Conservation (phyloP, 2,329 filamentous ascomycete species). For the Tolypocladium paradoxum region DNA sequence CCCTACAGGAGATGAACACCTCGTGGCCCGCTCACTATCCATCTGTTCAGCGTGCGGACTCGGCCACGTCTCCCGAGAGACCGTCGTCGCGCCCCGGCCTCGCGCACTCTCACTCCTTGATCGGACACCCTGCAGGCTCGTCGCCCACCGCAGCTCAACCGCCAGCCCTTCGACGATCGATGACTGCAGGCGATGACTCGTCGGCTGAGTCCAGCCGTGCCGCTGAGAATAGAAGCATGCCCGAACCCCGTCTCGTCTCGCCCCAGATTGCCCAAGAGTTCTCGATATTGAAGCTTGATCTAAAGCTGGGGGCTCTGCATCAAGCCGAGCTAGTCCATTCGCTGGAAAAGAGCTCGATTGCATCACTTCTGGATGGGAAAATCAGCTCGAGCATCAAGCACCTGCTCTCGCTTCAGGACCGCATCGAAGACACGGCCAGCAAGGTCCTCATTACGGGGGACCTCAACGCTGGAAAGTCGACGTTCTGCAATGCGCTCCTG, state of each 20-base stretch:
- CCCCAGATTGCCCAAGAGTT: conserved; percentile 94
- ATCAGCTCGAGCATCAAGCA: conserved; percentile 91
- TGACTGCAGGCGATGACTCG: conserved; percentile 51
- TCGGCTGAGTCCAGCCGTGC: conserved; percentile 62
- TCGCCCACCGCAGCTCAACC: conserved; percentile 31
- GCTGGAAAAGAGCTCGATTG: conserved; percentile 82
- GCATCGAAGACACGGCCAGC: conserved; percentile 94
- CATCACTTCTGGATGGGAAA: conserved; percentile 82
- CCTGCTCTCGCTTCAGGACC: conserved; percentile 72
- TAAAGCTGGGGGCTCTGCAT: conserved; percentile 78
- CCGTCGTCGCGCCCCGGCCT: conserved; percentile 50
- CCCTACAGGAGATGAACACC: conserved; percentile 78
- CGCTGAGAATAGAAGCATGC: conserved; percentile 47
- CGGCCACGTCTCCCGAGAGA: conserved; percentile 24
- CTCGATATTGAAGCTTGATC: conserved; percentile 85
- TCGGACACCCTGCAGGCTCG: conserved; percentile 34
- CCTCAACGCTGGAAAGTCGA: conserved; percentile 94
- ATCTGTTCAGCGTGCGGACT: conserved; percentile 57
- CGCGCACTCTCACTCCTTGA: conserved; percentile 51
- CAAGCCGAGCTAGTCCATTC: conserved; percentile 92
- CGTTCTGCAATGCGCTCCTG: conserved; percentile 94
- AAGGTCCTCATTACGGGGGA: conserved; percentile 96
- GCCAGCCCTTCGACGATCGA: conserved; percentile 51
- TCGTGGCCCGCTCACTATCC: conserved; percentile 95
- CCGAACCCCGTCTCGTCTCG: conserved; percentile 76